Evolutionary conservation across 495 filamentous ascomycete species (phyloP).

Genomic region (Rhizodiscina lignyota): DNA sequence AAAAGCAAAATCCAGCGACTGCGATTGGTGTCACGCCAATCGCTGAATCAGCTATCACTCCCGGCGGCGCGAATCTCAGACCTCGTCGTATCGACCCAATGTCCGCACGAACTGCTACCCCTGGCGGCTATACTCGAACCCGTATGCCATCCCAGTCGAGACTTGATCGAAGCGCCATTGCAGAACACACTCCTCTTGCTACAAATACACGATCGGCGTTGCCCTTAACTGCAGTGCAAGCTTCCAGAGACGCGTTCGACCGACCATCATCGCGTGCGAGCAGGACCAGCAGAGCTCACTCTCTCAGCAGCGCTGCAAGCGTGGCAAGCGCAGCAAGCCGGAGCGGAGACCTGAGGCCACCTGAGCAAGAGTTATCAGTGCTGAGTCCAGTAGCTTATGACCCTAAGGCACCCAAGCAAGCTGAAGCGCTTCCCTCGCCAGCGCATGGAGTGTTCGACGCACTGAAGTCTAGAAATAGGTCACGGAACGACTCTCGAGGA

Average conservation of each 20-base stretch:
- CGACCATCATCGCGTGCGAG: too few relatives aligned
- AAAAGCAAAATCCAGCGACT: conserved; percentile 8
- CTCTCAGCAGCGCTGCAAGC: too few relatives aligned
- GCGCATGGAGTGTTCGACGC: conserved; percentile 35
- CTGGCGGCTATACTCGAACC: background rate
- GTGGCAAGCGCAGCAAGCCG: too few relatives aligned
- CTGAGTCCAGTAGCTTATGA: too few relatives aligned
- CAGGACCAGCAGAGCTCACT: too few relatives aligned
- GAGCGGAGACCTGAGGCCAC: too few relatives aligned
- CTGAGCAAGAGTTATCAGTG: too few relatives aligned
- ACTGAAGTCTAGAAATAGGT: conserved; percentile 39
- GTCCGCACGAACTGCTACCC: background rate
- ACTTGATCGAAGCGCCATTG: background rate
- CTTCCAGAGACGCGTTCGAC: too few relatives aligned
- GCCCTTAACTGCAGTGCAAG: too few relatives aligned
- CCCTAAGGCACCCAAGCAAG: too few relatives aligned
- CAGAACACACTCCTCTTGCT: background rate
- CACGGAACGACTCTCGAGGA: conserved; percentile 51
- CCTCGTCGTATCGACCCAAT: background rate
- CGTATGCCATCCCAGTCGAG: background rate
- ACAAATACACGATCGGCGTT: too few relatives aligned
- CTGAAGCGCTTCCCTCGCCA: conserved; percentile 44
- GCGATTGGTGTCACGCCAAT: conserved; percentile 64
- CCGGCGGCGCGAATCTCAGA: conserved; percentile 26
- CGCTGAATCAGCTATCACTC: conserved; percentile 75